Evolutionary conservation across 345 rosid genomes (phyloP), one percentile per base, ranked within the genome.

Genomic region (Cardamine resedifolia): DNA sequence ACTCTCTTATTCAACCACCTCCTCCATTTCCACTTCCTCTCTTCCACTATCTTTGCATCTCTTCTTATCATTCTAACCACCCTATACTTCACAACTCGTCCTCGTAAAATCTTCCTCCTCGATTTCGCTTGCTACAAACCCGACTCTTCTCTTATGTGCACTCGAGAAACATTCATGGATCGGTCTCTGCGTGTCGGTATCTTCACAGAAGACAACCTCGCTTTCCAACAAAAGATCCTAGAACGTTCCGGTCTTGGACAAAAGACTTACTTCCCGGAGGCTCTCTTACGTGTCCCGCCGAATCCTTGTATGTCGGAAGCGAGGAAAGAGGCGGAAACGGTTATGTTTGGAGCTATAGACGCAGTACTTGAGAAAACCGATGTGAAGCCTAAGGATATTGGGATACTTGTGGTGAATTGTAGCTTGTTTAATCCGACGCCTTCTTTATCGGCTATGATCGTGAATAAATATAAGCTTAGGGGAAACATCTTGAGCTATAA

Each of bases 51-150:
- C 9, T 79, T 86, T 34, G 79, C 82, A 0, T 50, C 78, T 18
- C 76, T 85, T 4, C 16, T 85, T 1, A 82, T 87, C 23, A 84
- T 86, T 76, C 59, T 87, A 56, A 79, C 81, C 7, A 85, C 92
- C 0, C 69, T 88, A 61, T 87, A 90, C 83, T 88, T 84, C 87
- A 85, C 70, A 79, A 83, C 88, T 67, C 83, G 92, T 4, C 96
- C 98, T 2, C 85, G 88, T 23, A 81, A 79, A 18, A 73, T 90
- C 4, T 92, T 81, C 81, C 77, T 92, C 30, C 85, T 92, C 39
- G 73, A 92, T 58, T 92, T 88, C 71, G 77, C 90, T 0, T 92
- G 98, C 61, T 88, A 85, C 87, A 85, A 92, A 82, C 98, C 98
- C 0, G 82, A 79, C 4, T 63, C 77, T 10, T 86, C 66, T 15